Percentiles rank a stretch among this genome's conserved stretches.
Evolutionary conservation across 1,284 basidiomycete genomes (phyloP).

Genomic region (Wolfiporia cocos): DNA sequence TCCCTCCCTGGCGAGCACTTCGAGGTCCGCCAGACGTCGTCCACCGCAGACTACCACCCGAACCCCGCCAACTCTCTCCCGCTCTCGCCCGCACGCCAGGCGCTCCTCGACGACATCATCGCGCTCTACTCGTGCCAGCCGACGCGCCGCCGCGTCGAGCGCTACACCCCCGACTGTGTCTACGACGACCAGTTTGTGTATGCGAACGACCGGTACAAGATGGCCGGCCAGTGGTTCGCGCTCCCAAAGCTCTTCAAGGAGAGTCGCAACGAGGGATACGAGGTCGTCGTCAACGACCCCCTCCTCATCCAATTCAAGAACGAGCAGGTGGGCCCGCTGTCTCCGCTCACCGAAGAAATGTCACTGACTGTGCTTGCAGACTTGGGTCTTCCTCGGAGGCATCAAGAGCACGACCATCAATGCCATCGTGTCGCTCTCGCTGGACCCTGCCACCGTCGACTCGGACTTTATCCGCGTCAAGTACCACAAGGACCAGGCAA

Average conservation of each 20-base stretch:
- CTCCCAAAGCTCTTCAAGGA: slow-evolving; percentile 25
- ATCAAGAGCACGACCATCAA: slow-evolving; percentile 26
- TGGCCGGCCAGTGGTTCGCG: slow-evolving; percentile 30
- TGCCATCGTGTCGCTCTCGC: slow-evolving; percentile 24
- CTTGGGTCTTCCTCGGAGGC: slow-evolving; percentile 25
- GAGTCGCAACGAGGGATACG: slow-evolving; percentile 24
- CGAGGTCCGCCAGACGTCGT: slow-evolving; percentile 20
- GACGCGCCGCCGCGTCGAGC: slow-evolving; percentile 22
- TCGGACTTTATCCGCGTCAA: slow-evolving; percentile 27
- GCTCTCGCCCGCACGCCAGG: slow-evolving; percentile 22
- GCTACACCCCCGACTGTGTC: slow-evolving; percentile 26
- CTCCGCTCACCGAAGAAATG: not conserved
- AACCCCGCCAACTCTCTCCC: slow-evolving; percentile 23
- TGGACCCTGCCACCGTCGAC: slow-evolving; percentile 24
- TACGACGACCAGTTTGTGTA: slow-evolving; percentile 30
- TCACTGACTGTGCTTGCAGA: slow-evolving; percentile 9
- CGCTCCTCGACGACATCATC: slow-evolving; percentile 24
- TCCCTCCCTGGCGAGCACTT: slow-evolving; percentile 22
- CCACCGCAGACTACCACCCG: slow-evolving; percentile 21
- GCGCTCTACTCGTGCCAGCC: slow-evolving; percentile 26
- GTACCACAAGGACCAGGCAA: slow-evolving; percentile 30
- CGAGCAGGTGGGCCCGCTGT: slow-evolving; percentile 18
- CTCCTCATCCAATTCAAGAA: slow-evolving; percentile 30
- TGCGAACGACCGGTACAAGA: slow-evolving; percentile 28
- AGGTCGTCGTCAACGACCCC: slow-evolving; percentile 24